Evolutionary conservation across 495 filamentous ascomycete species (phyloP), one percentile per base, ranked within the genome.

Genomic region (Rhizodiscina lignyota): DNA sequence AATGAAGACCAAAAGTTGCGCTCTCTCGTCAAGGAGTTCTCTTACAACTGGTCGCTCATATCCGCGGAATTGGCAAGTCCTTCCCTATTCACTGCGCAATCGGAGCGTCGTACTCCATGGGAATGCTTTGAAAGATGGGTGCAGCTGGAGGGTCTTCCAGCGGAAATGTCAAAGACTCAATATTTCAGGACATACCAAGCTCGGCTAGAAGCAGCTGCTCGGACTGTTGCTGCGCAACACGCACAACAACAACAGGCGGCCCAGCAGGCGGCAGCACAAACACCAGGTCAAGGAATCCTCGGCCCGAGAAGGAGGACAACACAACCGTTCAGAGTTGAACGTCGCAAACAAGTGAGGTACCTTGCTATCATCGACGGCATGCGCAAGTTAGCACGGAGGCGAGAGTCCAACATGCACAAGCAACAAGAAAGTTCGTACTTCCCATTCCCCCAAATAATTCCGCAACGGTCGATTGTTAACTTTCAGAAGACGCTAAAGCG

Each of bases 71-170:
- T 94, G 27, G 67, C 72, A 11, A 66, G 73, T n/a, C 68, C 71
- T 31, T 89, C 82, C 3, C 43, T 68, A 21, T 91, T 78, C 49
- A 71, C 76, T 17, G 85, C 87, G 32, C 79, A 80, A 11, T 72
- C 83, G 8, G 91, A 94, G 49, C 72, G 89, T 36, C 70, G 89
- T 33, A 96, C 91, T 2, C 86, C 89, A 4, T 97, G 89, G 89
- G 89, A 97, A 58, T 97, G 89, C 49, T 97, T 96, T 48, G 89
- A 97, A 52, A 74, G 91, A 24, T 96, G 87, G 84, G 73, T 93
- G 12, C 72, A 76, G 36, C 60, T 96, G 6, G 89, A 94, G 58
- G 83, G 83, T 4, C 57, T 93, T 23, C 85, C 85, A 13, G 70
- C 71, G 26, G 89, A 97, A 37, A 89, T 94, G 79, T 72, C 72